Base-by-base conservation (phyloP, 768 basidiomycete genomes). In the Gloeostereum incarnatum region DNA sequence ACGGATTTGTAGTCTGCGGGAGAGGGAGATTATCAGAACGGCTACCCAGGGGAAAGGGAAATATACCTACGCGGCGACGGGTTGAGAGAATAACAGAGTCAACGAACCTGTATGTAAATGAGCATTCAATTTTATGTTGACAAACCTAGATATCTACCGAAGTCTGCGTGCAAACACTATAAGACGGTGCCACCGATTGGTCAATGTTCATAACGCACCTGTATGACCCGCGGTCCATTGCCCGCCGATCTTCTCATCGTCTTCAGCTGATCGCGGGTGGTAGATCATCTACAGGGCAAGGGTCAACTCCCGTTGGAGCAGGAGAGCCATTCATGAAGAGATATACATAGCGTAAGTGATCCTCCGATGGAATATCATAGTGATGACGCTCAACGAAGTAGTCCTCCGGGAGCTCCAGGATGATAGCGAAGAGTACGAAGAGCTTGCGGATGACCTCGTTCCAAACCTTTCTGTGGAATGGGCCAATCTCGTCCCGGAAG, bases 191-290 rank as follows among this genome's bases (percentile, higher is more conserved):
- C 7, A 45, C 21, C 10, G 16, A 30, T 7, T 8, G 32, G 19
- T 21, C 35, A 38, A 19, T 20, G 14, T 29, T 1, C 27, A 2
- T 4, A 17, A 45, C 48, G 6, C 19, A 65, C 65, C 68, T 1
- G 64, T 69, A 42, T 71, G 71, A 2, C 71, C 71, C 29, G 65
- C 57, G 20, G 61, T 49, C 65, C 65, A 73, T 18, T 66, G 59
- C 18, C 65, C 61, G n/a, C 61, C 57, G 0, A 63, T 58, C 39
- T 57, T 60, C 24, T 44, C 45, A 32, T 68, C 65, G 6, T 69
- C 66, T 31, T 66, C 65, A 8, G 48, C 47, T 1, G 57, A 48
- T 30, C 63, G 61, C 5, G 65, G 62, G 29, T 59, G 55, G 42
- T 62, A 62, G 24, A 59, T 52, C 55, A 59, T 60, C 58, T 52